A percentile compares a stretch with the other conserved stretches of the same genome.
These are phyloP conservation scores for Ormosia emarginata DNA, from an alignment of 306 rosid species.

Conservation along the genomic window DNA sequence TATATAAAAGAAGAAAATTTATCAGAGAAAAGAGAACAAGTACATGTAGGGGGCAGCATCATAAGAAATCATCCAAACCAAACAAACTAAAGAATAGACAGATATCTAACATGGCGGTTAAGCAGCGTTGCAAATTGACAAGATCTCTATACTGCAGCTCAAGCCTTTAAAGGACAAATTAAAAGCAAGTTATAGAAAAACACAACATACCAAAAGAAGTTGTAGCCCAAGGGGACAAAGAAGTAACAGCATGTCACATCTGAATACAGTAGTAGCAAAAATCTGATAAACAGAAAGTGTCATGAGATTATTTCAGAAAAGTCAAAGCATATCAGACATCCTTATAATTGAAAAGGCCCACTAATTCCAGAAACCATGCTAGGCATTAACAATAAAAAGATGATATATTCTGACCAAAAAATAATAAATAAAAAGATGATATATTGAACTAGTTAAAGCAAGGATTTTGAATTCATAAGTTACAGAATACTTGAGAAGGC, in stretches of 20 bases:
- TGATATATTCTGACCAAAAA: neutral
- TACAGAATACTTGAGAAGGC: neutral
- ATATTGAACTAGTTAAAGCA: neutral
- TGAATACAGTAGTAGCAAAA: slow-evolving; percentile 71
- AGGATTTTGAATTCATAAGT: neutral
- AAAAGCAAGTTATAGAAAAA: neutral
- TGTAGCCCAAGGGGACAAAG: slow-evolving; percentile 76
- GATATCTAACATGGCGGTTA: neutral
- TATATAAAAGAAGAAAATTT: neutral
- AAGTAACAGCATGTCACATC: slow-evolving; percentile 90
- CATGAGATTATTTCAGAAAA: slow-evolving; percentile 19
- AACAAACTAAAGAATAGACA: neutral
- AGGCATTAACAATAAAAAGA: neutral
- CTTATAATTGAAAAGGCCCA: neutral
- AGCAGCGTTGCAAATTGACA: neutral
- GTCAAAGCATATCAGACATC: neutral
- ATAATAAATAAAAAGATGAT: neutral
- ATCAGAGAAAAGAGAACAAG: neutral
- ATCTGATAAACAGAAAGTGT: slow-evolving; percentile 52
- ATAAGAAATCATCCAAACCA: neutral
- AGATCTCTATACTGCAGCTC: neutral
- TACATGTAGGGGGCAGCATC: neutral
- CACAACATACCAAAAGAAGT: slow-evolving; percentile 68
- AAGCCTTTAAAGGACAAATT: neutral
- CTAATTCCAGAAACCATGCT: neutral